Conservation (phyloP, 345 rosid species). For the Acer saccharum region DNA sequence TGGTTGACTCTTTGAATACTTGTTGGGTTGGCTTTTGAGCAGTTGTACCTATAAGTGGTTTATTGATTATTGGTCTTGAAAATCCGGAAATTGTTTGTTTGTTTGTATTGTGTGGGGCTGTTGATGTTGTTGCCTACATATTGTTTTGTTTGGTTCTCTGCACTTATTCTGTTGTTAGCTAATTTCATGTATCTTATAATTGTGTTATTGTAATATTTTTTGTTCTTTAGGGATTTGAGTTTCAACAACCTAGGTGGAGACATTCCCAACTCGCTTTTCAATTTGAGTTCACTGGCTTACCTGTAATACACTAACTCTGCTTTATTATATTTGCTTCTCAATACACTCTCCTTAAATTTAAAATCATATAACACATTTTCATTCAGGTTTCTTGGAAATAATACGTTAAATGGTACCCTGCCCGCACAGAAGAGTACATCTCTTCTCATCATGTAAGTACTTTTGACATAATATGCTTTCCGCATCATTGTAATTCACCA, state of each 20-base stretch:
- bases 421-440: conserved; percentile 47
- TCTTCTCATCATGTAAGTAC: conserved; percentile 60
- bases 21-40: neutral
- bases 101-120: neutral
- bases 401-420: conserved; percentile 53
- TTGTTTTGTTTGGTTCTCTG: too few species aligned
- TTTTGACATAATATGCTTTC: neutral
- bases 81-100: neutral
- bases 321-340: neutral
- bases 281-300: conserved; percentile 35
- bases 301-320: conserved; percentile 48
- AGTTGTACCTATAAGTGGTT: neutral
- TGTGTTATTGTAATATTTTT: neutral
- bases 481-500: neutral
- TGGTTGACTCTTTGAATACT: neutral
- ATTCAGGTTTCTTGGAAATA: conserved; percentile 68
- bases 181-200: neutral
- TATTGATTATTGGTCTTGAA: neutral
- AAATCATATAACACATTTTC: conserved; percentile 17
- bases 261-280: conserved; percentile 48
- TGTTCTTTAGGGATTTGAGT: conserved; percentile 55
- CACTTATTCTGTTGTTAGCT: neutral
- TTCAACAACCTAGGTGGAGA: conserved; percentile 49
- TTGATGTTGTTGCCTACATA: neutral
- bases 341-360: neutral